Evolutionary conservation across 2,329 filamentous ascomycete genomes (phyloP), one percentile per base, ranked within the genome.

Genomic region (Penicillium paneum): DNA sequence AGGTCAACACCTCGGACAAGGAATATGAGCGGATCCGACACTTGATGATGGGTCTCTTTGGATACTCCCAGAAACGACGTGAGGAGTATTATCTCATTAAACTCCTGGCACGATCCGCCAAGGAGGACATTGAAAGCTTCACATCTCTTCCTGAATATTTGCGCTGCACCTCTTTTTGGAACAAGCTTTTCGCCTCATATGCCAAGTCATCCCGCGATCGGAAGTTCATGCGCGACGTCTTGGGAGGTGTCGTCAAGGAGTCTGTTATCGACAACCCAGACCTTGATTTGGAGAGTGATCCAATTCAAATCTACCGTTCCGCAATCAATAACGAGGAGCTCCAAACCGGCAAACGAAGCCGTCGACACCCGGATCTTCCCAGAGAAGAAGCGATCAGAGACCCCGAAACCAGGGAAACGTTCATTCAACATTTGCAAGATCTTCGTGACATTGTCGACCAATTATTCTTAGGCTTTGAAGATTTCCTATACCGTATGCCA

Each of bases 271-370:
- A 96, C 51, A 94, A 97, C 63, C 87, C 91, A 12, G 88, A 87
- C 5, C 79, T 99, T 32, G 93, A 99, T 70, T 80, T 99, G 26
- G 94, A 99, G 74, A 97, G 93, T 70, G 94, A 99, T 68, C 94
- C 94, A 0, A 88, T 97, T 79, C 93, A 97, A 65, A 99, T 99
- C 54, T 97, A 99, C 74, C 85, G 90, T 39, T 94, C 91, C 5
- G 87, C 91, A 13, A 95, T 99, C 76, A 97, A 95, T 76, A 96
- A 99, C 65, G 93, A 97, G 73, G 94, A 99, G 74, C 84, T 99
- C 24, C 87, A 91, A 17, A 99, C 94, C 0, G 94, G 94, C 5
- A 85, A 86, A 61, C 85, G 90, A 19, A 96, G 92, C 70, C 83
- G 83, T 46, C 83, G 94, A 58, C 89, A 86, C 32, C 84, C 90